A percentile compares a stretch with the other conserved stretches of the same genome.
These are phyloP conservation scores for Pestalotiopsis sp. DNA, from an alignment of 2,329 filamentous ascomycete species.

Conservation along the genomic window DNA sequence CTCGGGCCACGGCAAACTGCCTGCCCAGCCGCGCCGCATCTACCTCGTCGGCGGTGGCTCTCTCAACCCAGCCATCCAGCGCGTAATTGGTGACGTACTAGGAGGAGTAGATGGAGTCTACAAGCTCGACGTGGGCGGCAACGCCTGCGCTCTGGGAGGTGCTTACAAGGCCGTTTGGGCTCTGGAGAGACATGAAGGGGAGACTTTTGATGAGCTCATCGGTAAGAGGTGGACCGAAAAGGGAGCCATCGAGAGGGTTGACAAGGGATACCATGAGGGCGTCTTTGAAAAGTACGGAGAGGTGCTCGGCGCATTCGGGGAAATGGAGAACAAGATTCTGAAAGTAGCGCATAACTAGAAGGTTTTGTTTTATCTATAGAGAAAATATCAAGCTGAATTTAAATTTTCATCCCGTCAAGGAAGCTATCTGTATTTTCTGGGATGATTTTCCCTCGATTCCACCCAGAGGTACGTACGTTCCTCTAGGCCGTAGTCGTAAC, in stretches of 20 bases:
- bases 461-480: too few species aligned
- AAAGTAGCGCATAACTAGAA: constrained; percentile 31
- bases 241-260: constrained; percentile 79
- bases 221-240: constrained; percentile 83
- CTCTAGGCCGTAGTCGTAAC: too few species aligned
- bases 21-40: constrained; percentile 82
- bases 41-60: constrained; percentile 95
- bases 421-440: too few species aligned
- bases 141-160: constrained; percentile 90
- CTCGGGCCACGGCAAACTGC: constrained; percentile 56
- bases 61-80: constrained; percentile 85
- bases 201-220: constrained; percentile 89
- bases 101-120: constrained; percentile 90
- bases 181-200: constrained; percentile 63
- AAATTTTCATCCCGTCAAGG: neutral
- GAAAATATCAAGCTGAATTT: neutral
- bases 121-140: constrained; percentile 90
- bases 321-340: constrained; percentile 30
- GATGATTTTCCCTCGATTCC: too few species aligned
- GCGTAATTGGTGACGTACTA: constrained; percentile 83
- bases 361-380: neutral
- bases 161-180: constrained; percentile 98
- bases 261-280: constrained; percentile 75
- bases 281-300: constrained; percentile 78
- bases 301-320: constrained; percentile 62